Evolutionary conservation across 208 protist species (phyloP), one percentile per base, ranked within the genome.

Genomic region (Strigomonas culicis): DNA sequence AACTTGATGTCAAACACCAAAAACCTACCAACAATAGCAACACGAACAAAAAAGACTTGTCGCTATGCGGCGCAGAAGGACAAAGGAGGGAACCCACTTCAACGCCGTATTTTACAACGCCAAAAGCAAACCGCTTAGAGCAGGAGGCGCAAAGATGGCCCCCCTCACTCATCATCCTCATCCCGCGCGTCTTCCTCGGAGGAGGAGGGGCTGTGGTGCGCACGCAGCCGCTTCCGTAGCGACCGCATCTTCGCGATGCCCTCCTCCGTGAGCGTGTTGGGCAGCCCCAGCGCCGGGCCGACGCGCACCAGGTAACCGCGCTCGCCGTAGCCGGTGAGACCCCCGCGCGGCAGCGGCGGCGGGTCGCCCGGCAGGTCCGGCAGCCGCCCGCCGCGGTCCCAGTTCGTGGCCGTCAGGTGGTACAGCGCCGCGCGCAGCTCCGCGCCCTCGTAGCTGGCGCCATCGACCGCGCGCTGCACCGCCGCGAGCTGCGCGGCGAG

Each of bases 281-380:
- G 77, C 24, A 93, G 68, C 11, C 77, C 81, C 19, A 95, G 66
- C 25, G 75, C 61, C 0, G 75, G 66, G 1, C 84, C 86, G 39
- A 75, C 85, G 13, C 82, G 84, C 59, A 95, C 86, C 0, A 66
- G 47, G 59, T 85, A 92, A 47, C 89, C 89, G 32, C 87, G 77
- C 41, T 81, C 76, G 15, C 89, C 89, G 65, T 88, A 95, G 22
- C 86, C 89, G 17, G 78, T 51, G 11, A 74, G 53, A 36, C 56
- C 63, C 24, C 57, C 61, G 15, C 69, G 68, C 32, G 58, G 59
- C 61, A 75, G 43, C 21, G 66, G 66, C 27, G 84, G 75, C n/a
- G 81, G 80, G 71, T 89, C 84, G 8, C 57, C 79, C 19, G 89
- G 89, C 25, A 93, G 65, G 30, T 90, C 81, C 19, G 89, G 89